phyloP scores from a whole-genome alignment of 2,329 filamentous ascomycete genomes.

The Venturia nashicola region DNA sequence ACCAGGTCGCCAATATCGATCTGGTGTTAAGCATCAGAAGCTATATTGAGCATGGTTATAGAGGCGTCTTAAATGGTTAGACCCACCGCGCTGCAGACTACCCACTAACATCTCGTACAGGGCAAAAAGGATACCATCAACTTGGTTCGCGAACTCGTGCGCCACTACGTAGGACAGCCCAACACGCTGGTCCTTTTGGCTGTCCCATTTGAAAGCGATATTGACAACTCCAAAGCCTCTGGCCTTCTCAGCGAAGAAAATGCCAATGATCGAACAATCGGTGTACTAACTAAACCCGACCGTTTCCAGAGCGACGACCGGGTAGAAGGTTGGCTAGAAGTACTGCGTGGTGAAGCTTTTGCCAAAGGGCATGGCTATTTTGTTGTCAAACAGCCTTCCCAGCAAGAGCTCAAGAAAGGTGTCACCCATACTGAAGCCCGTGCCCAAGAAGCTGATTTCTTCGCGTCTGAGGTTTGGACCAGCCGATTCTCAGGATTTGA shows the following conservation, averaged over 20 bases:
- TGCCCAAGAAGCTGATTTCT: conserved; percentile 38
- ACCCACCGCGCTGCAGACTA: neutral
- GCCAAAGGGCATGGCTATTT: conserved; percentile 64
- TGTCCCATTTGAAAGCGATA: conserved; percentile 65
- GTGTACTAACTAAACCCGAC: conserved; percentile 79
- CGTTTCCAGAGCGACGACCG: conserved; percentile 43
- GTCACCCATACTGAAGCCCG: conserved; percentile 37
- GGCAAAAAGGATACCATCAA: conserved; percentile 54
- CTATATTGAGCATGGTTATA: too few relatives aligned
- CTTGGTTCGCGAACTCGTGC: conserved; percentile 59
- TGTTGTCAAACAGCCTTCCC: conserved; percentile 53
- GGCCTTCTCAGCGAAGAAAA: conserved; percentile 38
- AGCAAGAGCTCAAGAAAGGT: conserved; percentile 34
- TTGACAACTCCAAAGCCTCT: conserved; percentile 61
- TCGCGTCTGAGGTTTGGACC: conserved; percentile 32
- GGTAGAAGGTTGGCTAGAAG: conserved; percentile 47
- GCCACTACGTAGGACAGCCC: conserved; percentile 54
- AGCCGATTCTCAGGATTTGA: conserved; percentile 25
- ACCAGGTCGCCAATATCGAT: too few relatives aligned
- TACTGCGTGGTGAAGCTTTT: conserved; percentile 52
- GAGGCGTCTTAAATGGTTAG: too few relatives aligned
- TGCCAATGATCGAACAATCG: conserved; percentile 38
- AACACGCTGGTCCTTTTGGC: conserved; percentile 69
- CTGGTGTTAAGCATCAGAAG: too few relatives aligned
- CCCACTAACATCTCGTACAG: conserved; percentile 15